These are phyloP conservation scores for Arthrobotrys iridis DNA, from an alignment of 2,329 filamentous ascomycete species.

Conservation along the genomic window DNA sequence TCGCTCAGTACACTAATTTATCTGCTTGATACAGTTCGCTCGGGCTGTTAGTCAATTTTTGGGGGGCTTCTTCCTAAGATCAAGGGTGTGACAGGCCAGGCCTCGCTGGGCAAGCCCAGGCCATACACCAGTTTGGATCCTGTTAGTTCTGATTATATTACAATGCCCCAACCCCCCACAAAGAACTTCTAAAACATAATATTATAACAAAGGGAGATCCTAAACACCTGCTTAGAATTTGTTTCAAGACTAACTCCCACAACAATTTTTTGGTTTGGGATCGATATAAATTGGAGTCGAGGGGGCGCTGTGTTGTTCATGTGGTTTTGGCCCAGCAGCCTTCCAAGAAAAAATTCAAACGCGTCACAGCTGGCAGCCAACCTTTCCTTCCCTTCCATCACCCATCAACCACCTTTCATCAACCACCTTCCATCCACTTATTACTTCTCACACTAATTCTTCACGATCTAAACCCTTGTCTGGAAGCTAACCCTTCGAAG, in stretches of 20 bases:
- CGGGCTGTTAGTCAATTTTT: too few relatives aligned
- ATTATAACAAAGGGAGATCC: not conserved
- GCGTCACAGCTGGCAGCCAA: conserved; percentile 34
- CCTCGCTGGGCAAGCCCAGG: too few relatives aligned
- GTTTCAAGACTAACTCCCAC: not conserved
- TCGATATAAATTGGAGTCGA: not conserved
- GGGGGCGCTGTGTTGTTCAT: conserved; percentile 40
- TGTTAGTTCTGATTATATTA: too few relatives aligned
- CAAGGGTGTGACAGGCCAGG: too few relatives aligned
- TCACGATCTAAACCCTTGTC: not conserved
- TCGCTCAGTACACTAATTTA: too few relatives aligned
- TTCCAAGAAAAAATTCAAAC: conserved; percentile 46
- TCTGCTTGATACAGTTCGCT: too few relatives aligned
- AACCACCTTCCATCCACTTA: conserved; percentile 6
- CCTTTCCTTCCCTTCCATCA: conserved; percentile 31
- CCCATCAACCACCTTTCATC: conserved; percentile 1
- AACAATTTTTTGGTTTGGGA: not conserved
- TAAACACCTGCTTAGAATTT: too few relatives aligned
- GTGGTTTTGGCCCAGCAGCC: conserved; percentile 29
- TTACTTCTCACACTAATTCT: not conserved
- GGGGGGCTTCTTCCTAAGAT: too few relatives aligned
- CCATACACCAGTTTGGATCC: too few relatives aligned
- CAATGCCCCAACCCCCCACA: not conserved
- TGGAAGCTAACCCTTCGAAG: not conserved
- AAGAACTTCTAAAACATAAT: not conserved